phyloP scores from a whole-genome alignment of 163 green algal genomes.

The Scenedesmus sp. region DNA sequence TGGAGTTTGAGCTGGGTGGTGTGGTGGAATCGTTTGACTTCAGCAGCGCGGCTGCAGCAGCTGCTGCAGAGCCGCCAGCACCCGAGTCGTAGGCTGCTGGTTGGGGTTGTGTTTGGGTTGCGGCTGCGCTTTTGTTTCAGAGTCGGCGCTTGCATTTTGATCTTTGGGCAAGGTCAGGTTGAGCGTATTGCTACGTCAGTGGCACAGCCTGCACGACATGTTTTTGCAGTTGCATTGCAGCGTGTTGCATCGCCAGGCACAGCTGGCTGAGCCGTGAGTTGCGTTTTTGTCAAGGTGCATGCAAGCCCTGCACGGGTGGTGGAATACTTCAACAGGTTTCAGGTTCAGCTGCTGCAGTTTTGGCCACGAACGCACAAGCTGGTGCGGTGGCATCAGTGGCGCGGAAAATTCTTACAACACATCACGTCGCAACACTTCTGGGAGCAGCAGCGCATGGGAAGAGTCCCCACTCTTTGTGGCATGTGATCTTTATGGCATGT shows the following conservation, averaged over 20 bases:
- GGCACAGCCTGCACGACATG: background rate
- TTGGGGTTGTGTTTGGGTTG: background rate
- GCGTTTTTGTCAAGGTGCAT: no score
- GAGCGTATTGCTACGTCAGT: background rate
- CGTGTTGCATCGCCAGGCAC: no score
- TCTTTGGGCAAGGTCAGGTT: background rate
- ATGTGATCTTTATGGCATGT: no score
- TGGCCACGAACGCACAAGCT: background rate
- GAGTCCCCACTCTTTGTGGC: no score
- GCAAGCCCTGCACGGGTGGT: background rate
- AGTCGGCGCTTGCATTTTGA: no score
- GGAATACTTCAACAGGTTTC: background rate
- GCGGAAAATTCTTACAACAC: no score
- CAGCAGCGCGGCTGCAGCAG: constrained; percentile 1
- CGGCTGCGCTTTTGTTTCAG: background rate
- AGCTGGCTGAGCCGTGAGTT: no score
- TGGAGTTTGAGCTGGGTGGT: background rate
- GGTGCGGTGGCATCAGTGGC: background rate
- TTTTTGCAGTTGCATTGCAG: no score
- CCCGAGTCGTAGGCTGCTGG: background rate
- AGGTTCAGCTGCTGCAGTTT: background rate
- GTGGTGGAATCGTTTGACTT: background rate
- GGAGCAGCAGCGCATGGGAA: no score
- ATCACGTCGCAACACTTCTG: no score
- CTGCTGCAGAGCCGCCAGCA: background rate